Conservation (phyloP, 306 rosid genomes). For the Ochetophila trinervis region DNA sequence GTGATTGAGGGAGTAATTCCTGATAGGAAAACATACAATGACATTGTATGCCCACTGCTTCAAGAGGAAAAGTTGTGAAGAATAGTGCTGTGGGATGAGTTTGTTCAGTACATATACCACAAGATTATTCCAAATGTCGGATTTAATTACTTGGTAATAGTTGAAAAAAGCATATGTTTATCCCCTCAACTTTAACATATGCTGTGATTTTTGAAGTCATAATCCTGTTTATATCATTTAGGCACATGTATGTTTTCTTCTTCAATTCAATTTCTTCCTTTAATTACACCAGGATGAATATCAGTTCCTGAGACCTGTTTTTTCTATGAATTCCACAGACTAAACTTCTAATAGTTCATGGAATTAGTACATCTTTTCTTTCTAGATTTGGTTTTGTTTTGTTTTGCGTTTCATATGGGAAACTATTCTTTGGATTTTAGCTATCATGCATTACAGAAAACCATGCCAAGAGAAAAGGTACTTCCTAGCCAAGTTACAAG, state of each 20-base stretch:
- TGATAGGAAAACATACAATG: slow-evolving; percentile 32
- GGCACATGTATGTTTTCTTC: background rate
- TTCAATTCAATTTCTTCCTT: background rate
- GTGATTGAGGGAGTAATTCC: slow-evolving; percentile 50
- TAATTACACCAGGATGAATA: background rate
- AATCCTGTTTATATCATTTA: background rate
- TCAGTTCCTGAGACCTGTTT: background rate
- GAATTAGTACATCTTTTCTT: background rate
- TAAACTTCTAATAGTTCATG: background rate
- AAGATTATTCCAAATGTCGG: too few relatives aligned
- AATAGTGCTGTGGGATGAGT: background rate
- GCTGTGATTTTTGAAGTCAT: too few relatives aligned
- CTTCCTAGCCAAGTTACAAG: too few relatives aligned
- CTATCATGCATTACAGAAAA: too few relatives aligned
- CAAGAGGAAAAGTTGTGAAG: slow-evolving; percentile 16
- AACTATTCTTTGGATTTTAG: too few relatives aligned
- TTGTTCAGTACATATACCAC: background rate
- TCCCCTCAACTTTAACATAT: background rate
- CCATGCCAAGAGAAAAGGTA: too few relatives aligned
- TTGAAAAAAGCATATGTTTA: background rate
- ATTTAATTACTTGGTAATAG: background rate
- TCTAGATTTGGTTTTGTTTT: background rate
- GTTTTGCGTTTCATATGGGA: too few relatives aligned
- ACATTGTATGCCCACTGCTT: slow-evolving; percentile 35
- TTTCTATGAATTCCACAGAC: background rate